These are phyloP conservation scores for Rhinocladiella mackenziei DNA, from an alignment of 2,329 filamentous ascomycete genomes.

Conservation along the genomic window DNA sequence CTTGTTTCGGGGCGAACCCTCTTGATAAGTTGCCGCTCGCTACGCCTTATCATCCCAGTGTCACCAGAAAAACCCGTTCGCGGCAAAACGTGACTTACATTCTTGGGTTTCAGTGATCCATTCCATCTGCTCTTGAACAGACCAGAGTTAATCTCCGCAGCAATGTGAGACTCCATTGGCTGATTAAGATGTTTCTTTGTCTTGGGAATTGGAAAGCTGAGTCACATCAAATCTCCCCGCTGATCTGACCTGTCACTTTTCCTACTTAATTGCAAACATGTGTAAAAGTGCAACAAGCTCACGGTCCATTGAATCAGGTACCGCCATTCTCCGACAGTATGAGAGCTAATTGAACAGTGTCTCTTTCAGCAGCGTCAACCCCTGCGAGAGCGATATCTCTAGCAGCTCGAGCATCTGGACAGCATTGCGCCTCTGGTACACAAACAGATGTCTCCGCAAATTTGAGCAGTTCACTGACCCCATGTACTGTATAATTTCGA, in stretches of 20 bases:
- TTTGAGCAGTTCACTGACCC: neutral
- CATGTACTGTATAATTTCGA: neutral
- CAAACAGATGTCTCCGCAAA: neutral
- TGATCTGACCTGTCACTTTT: too few relatives aligned
- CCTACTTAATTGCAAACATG: too few relatives aligned
- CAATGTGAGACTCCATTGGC: neutral
- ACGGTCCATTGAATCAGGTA: too few relatives aligned
- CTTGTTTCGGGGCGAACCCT: neutral
- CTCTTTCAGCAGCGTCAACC: neutral
- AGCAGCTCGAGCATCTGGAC: neutral
- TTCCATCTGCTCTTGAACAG: too few relatives aligned
- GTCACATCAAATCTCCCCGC: neutral
- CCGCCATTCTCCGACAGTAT: too few relatives aligned
- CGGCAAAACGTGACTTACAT: too few relatives aligned
- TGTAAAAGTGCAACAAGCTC: too few relatives aligned
- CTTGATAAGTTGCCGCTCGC: slow-evolving; percentile 1
- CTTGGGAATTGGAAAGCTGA: neutral
- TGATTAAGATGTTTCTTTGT: neutral
- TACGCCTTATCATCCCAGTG: neutral
- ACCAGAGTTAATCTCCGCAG: neutral
- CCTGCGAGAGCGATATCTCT: neutral
- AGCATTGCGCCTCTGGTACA: neutral
- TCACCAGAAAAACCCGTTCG: too few relatives aligned
- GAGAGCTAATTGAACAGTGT: neutral
- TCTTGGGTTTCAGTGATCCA: too few relatives aligned